phyloP scores from a whole-genome alignment of 2,329 filamentous ascomycete genomes.

The Stemphylium beticola region DNA sequence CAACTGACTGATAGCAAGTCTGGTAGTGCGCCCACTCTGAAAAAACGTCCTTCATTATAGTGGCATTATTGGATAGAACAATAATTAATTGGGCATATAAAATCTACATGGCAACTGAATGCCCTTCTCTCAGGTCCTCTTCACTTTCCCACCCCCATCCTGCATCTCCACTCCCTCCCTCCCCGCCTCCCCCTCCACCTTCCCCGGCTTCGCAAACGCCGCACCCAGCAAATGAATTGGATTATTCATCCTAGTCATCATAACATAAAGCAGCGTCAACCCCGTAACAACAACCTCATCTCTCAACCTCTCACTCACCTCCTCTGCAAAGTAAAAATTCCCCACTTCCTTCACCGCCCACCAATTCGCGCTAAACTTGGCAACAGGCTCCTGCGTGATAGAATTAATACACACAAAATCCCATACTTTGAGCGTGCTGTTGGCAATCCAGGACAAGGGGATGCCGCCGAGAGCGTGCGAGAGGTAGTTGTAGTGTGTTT shows the following conservation, averaged over 20 bases:
- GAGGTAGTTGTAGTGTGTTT: slow-evolving; percentile 30
- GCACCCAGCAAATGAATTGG: slow-evolving; percentile 24
- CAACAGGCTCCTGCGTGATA: slow-evolving; percentile 21
- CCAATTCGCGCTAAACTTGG: slow-evolving; percentile 23
- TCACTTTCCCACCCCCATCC: no score
- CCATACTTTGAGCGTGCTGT: slow-evolving; percentile 23
- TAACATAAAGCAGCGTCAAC: slow-evolving; percentile 27
- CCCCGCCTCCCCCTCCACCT: slow-evolving; percentile 17
- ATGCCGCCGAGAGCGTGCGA: slow-evolving; percentile 13
- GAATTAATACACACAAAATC: slow-evolving; percentile 27
- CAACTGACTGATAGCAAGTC: no score
- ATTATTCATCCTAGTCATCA: slow-evolving; percentile 27
- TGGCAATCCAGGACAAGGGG: slow-evolving; percentile 24
- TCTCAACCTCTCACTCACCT: slow-evolving; percentile 13
- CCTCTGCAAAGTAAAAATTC: slow-evolving; percentile 21
- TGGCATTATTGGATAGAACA: no score
- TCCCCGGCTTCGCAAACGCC: slow-evolving; percentile 24
- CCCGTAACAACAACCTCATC: slow-evolving; percentile 29
- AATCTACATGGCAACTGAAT: no score
- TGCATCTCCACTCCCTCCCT: background rate
- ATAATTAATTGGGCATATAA: no score
- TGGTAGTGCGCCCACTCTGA: no score
- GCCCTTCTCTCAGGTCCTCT: no score
- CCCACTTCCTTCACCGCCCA: slow-evolving; percentile 30
- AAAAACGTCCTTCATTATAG: no score